Percentiles rank a stretch among this genome's conserved stretches.
These are phyloP conservation scores for Linnemannia exigua DNA, from an alignment of 192 early-diverging fungal genomes.

Conservation along the genomic window DNA sequence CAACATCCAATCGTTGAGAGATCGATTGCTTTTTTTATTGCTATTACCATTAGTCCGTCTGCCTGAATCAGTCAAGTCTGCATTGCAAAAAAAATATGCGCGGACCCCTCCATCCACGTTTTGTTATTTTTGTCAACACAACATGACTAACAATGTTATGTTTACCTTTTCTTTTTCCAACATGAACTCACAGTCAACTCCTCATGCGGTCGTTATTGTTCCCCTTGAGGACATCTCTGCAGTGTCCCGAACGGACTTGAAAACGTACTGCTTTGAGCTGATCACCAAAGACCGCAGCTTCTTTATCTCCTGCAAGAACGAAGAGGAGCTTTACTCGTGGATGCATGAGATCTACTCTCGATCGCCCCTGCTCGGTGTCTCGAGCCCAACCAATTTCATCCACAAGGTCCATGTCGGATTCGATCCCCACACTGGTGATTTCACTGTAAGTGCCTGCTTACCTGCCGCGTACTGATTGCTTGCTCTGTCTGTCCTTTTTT, in stretches of 20 bases:
- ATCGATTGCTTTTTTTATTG: background rate
- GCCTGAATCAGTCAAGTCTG: slow-evolving; percentile 1
- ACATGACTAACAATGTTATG: slow-evolving; percentile 4
- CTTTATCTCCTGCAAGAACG: slow-evolving; percentile 92
- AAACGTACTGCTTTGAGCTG: slow-evolving; percentile 95
- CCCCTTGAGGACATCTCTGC: slow-evolving; percentile 93
- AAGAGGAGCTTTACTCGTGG: slow-evolving; percentile 98
- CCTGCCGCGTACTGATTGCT: background rate
- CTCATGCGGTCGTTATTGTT: slow-evolving; percentile 90
- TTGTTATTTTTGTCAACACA: background rate
- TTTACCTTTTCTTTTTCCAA: background rate
- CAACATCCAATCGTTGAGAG: background rate
- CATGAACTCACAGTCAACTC: slow-evolving; percentile 72
- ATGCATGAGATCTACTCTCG: slow-evolving; percentile 97
- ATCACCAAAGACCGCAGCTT: slow-evolving; percentile 95
- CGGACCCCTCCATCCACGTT: background rate
- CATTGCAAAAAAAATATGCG: background rate
- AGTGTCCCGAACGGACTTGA: slow-evolving; percentile 90
- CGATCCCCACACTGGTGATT: slow-evolving; percentile 70
- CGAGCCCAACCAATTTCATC: slow-evolving; percentile 88
- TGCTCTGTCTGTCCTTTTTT: background rate
- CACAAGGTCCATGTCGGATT: slow-evolving; percentile 86
- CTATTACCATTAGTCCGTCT: background rate
- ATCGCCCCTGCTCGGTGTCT: slow-evolving; percentile 85
- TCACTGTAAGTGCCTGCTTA: slow-evolving; percentile 71